Evolutionary conservation across 2,329 filamentous ascomycete species (phyloP).

Genomic region (Beauveria scarabaeidicola): DNA sequence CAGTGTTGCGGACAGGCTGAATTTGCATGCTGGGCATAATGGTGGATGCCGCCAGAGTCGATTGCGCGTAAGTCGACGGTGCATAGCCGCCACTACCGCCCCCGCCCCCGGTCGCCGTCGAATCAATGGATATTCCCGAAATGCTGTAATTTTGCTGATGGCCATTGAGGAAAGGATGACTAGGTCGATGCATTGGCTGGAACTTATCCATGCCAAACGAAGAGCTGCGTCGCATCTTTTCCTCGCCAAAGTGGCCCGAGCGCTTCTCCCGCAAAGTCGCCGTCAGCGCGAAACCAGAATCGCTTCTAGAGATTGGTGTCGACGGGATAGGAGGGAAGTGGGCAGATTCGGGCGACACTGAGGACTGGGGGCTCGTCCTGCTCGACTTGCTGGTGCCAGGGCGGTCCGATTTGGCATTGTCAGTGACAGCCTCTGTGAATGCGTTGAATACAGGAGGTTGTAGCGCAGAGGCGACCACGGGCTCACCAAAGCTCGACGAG

Average conservation of each 20-base stretch:
- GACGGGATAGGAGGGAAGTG: slow-evolving; percentile 68
- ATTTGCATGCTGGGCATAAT: slow-evolving; percentile 80
- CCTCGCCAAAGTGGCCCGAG: slow-evolving; percentile 80
- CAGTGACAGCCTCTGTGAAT: slow-evolving; percentile 68
- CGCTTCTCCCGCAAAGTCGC: slow-evolving; percentile 86
- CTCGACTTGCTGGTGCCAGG: slow-evolving; percentile 65
- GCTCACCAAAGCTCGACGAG: slow-evolving; percentile 75
- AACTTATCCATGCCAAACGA: slow-evolving; percentile 76
- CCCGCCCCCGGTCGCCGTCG: slow-evolving; percentile 55
- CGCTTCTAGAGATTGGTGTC: slow-evolving; percentile 77
- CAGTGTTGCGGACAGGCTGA: slow-evolving; percentile 69
- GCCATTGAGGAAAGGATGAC: slow-evolving; percentile 63
- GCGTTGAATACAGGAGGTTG: slow-evolving; percentile 79
- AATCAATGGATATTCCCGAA: slow-evolving; percentile 51
- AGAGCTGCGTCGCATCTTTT: slow-evolving; percentile 77
- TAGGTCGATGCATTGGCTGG: slow-evolving; percentile 58
- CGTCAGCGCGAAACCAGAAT: slow-evolving; percentile 83
- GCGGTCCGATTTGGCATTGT: slow-evolving; percentile 59
- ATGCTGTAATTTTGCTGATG: slow-evolving; percentile 52
- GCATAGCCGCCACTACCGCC: slow-evolving; percentile 57
- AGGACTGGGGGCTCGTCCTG: slow-evolving; percentile 53
- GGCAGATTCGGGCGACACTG: slow-evolving; percentile 67
- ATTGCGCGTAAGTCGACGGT: slow-evolving; percentile 75
- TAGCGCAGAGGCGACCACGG: slow-evolving; percentile 35
- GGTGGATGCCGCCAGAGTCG: slow-evolving; percentile 76